phyloP scores from a whole-genome alignment of 148 eudicot species.

The Pharnaceum exiguum region DNA sequence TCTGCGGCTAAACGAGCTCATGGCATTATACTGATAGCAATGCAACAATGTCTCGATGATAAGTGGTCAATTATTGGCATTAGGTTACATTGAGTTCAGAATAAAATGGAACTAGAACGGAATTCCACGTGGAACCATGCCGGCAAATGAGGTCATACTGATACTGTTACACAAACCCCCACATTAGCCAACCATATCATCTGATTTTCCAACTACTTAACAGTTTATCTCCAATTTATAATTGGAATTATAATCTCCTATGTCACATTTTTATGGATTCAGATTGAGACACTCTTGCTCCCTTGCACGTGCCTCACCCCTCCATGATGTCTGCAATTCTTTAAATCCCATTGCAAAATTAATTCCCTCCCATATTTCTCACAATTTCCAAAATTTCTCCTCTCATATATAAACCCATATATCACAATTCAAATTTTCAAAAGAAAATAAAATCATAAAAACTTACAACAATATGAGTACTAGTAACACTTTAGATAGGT shows the following conservation, averaged over 20 bases:
- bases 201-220: background rate
- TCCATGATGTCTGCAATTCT: no score
- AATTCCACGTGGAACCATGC: conserved; percentile 21
- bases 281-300: conserved; percentile 20
- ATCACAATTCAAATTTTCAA: conserved; percentile 20
- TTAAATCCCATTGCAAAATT: background rate
- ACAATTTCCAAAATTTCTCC: background rate
- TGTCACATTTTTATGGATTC: conserved; percentile 15
- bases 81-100: no score
- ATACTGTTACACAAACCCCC: no score
- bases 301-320: conserved; percentile 17
- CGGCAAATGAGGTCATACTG: conserved; percentile 4
- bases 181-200: no score
- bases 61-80: no score
- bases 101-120: conserved; percentile 2
- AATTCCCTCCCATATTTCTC: background rate
- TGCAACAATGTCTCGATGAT: no score
- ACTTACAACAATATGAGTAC: background rate
- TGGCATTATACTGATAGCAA: no score
- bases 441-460: background rate
- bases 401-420: conserved; percentile 2
- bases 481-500: conserved; percentile 3
- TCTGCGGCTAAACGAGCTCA: no score
- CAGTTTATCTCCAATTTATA: background rate
- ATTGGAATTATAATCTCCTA: background rate